These are phyloP conservation scores for Deakozyma indianensis DNA, from an alignment of 805 yeast genomes.

Conservation along the genomic window DNA sequence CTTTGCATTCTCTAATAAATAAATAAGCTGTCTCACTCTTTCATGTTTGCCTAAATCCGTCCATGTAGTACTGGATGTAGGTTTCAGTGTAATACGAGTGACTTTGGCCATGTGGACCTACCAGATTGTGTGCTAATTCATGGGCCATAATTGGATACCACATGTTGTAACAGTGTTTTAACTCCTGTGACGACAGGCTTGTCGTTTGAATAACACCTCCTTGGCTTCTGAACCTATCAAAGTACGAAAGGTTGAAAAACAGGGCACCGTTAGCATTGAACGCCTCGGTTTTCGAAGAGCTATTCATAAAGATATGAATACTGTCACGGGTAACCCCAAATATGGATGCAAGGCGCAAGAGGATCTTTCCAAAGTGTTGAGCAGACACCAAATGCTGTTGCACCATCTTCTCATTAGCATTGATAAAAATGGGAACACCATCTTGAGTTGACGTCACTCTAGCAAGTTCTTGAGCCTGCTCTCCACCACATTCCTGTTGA, in stretches of 20 bases:
- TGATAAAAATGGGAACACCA: background rate
- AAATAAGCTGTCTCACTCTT: no score
- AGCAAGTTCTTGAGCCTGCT: slow-evolving; percentile 1
- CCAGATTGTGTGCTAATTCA: slow-evolving; percentile 27
- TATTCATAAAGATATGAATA: slow-evolving; percentile 18
- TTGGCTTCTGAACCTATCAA: slow-evolving; percentile 2
- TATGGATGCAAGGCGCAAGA: slow-evolving; percentile 8
- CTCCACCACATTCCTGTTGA: slow-evolving; percentile 1
- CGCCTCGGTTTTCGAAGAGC: slow-evolving; percentile 18
- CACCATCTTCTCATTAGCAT: background rate
- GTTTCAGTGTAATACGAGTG: slow-evolving; percentile 24
- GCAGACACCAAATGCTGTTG: slow-evolving; percentile 7
- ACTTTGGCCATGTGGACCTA: slow-evolving; percentile 19
- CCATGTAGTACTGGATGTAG: slow-evolving; percentile 17
- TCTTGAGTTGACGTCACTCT: background rate
- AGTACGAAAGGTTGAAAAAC: slow-evolving; percentile 23
- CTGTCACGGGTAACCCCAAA: slow-evolving; percentile 13
- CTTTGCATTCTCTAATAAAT: no score
- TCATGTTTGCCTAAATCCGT: background rate
- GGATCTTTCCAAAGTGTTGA: slow-evolving; percentile 7
- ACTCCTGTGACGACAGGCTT: background rate
- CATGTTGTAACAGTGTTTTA: slow-evolving; percentile 4
- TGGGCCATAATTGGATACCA: slow-evolving; percentile 27
- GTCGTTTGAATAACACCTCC: background rate
- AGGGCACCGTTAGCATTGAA: slow-evolving; percentile 23